These are phyloP conservation scores for Benincasa hispida DNA, from an alignment of 306 rosid species.

Conservation along the genomic window DNA sequence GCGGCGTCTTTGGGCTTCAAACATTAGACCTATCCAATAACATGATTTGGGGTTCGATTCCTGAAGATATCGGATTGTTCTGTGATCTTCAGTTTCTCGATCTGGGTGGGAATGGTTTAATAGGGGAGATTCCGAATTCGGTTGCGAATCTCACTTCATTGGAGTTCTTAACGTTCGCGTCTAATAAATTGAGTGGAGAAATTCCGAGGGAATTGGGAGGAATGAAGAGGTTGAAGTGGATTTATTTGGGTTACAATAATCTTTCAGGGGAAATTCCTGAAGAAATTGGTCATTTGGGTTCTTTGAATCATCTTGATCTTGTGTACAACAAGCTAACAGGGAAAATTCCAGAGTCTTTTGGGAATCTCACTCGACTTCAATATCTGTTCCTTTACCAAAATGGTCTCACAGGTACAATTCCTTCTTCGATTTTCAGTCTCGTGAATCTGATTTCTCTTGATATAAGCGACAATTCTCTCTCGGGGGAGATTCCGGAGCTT, in stretches of 20 bases:
- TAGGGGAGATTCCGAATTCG: conserved; percentile 53
- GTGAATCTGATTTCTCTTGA: conserved; percentile 61
- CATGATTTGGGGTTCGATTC: conserved; percentile 64
- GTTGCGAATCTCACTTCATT: conserved; percentile 39
- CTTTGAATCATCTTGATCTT: conserved; percentile 68
- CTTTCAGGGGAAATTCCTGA: conserved; percentile 70
- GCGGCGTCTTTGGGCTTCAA: conserved; percentile 28
- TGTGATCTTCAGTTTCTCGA: conserved; percentile 47
- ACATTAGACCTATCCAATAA: conserved; percentile 76
- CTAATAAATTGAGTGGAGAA: conserved; percentile 59
- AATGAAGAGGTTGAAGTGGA: conserved; percentile 55
- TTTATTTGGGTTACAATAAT: conserved; percentile 82
- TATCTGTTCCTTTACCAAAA: conserved; percentile 78
- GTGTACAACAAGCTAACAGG: conserved; percentile 84
- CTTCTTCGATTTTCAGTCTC: conserved; percentile 38
- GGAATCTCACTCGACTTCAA: conserved; percentile 45
- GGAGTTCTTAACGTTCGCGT: conserved; percentile 62
- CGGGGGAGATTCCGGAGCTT: conserved; percentile 60
- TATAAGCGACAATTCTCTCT: conserved; percentile 64
- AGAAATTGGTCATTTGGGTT: conserved; percentile 35
- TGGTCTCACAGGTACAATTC: conserved; percentile 55
- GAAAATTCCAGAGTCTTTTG: conserved; percentile 50
- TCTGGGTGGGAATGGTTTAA: conserved; percentile 68
- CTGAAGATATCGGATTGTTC: conserved; percentile 41
- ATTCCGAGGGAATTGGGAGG: conserved; percentile 38